phyloP scores from a whole-genome alignment of 768 basidiomycete species.

The Ramaria rubella region DNA sequence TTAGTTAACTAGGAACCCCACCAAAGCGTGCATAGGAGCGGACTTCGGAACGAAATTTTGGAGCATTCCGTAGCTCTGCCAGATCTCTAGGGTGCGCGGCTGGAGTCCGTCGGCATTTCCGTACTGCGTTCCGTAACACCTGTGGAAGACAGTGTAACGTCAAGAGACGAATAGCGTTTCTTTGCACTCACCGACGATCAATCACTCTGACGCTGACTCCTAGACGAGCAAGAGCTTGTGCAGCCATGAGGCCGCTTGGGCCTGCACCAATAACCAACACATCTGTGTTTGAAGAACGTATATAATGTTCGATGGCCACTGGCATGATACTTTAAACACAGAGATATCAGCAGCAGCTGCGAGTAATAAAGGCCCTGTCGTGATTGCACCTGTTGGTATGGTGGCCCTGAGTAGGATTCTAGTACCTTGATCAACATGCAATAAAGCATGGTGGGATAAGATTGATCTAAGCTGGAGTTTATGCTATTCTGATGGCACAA shows the following conservation, averaged over 20 bases:
- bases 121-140: neutral
- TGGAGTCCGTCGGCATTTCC: conserved; percentile 20
- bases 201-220: conserved; percentile 54
- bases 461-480: no score
- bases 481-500: no score
- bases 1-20: conserved; percentile 30
- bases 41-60: conserved; percentile 56
- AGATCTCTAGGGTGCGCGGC: conserved; percentile 18
- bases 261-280: conserved; percentile 69
- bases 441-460: no score
- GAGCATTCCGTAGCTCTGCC: conserved; percentile 66
- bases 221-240: conserved; percentile 50
- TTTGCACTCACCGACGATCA: conserved; percentile 44
- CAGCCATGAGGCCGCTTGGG: conserved; percentile 59
- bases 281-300: conserved; percentile 59
- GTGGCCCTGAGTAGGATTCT: no score
- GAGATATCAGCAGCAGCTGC: no score
- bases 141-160: no score
- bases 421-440: no score
- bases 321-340: no score
- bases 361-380: no score
- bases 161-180: neutral
- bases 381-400: no score
- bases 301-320: no score
- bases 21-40: conserved; percentile 62